These are phyloP conservation scores for Nectriaceae sp. DNA, from an alignment of 2,329 filamentous ascomycete species.

Conservation along the genomic window DNA sequence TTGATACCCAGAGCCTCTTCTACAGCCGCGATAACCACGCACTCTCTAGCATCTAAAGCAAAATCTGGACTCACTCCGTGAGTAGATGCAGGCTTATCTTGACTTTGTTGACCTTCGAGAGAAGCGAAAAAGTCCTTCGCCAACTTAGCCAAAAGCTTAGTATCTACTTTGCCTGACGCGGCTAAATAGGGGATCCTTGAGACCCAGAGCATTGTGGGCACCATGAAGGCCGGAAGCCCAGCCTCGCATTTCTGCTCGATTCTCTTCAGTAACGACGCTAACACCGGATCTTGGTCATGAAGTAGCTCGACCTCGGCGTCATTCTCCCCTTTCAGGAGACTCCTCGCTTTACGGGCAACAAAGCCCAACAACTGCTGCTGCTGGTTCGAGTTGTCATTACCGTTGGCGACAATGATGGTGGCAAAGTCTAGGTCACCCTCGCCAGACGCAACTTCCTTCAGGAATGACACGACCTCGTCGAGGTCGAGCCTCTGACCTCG, in stretches of 20 bases:
- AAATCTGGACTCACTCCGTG: too few species aligned
- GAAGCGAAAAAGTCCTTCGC: constrained; percentile 7
- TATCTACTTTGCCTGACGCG: constrained; percentile 22
- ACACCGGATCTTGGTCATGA: background rate
- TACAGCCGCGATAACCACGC: background rate
- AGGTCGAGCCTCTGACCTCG: constrained; percentile 5
- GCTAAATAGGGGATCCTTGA: constrained; percentile 20
- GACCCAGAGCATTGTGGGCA: constrained; percentile 20
- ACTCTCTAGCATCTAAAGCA: too few species aligned
- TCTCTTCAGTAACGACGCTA: background rate
- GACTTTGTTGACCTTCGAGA: background rate
- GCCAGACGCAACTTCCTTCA: background rate
- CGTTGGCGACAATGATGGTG: background rate
- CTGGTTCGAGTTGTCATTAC: too few species aligned
- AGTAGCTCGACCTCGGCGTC: background rate
- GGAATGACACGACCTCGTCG: background rate
- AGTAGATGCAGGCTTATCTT: background rate
- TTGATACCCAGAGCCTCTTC: background rate
- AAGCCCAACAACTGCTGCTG: background rate
- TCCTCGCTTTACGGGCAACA: background rate
- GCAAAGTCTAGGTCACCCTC: background rate
- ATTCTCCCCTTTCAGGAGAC: background rate
- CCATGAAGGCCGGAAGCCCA: constrained; percentile 22
- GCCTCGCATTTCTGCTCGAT: constrained; percentile 7
- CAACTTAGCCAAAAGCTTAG: constrained; percentile 11